Percentiles rank a stretch among this genome's conserved stretches.
These are phyloP conservation scores for Primulina huaijiensis DNA, from an alignment of 257 asterid genomes.

Conservation along the genomic window DNA sequence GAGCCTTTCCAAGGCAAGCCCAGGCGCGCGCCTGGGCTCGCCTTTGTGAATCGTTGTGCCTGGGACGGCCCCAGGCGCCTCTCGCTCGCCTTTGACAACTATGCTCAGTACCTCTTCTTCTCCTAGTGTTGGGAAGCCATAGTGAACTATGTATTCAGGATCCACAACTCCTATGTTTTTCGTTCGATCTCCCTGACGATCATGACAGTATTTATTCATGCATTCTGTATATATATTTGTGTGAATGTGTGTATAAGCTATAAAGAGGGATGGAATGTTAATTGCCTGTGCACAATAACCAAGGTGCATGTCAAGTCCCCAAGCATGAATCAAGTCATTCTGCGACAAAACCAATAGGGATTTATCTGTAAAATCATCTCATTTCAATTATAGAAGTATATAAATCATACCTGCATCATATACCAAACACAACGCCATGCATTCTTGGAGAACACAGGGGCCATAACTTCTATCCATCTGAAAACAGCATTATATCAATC, in stretches of 20 bases:
- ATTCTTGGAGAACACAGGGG: constrained; percentile 78
- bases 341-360: constrained; percentile 23
- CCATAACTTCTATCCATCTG: constrained; percentile 96
- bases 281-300: constrained; percentile 86
- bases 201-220: background rate
- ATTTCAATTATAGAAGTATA: background rate
- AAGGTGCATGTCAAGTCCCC: constrained; percentile 85
- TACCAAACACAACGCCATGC: constrained; percentile 94
- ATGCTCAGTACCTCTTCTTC: constrained; percentile 33
- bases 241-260: background rate
- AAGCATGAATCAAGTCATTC: constrained; percentile 92
- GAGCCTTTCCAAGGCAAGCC: no score
- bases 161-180: constrained; percentile 75
- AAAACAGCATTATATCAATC: constrained; percentile 9
- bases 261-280: constrained; percentile 4
- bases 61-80: no score
- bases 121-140: constrained; percentile 84
- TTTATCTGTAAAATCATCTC: background rate
- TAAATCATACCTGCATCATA: constrained; percentile 67
- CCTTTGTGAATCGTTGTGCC: no score
- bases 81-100: no score
- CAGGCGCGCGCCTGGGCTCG: no score
- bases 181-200: constrained; percentile 63
- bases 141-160: constrained; percentile 76
- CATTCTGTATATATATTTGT: no score